Evolutionary conservation across 495 filamentous ascomycete species (phyloP).

Genomic region (Gamarada debralockiae): DNA sequence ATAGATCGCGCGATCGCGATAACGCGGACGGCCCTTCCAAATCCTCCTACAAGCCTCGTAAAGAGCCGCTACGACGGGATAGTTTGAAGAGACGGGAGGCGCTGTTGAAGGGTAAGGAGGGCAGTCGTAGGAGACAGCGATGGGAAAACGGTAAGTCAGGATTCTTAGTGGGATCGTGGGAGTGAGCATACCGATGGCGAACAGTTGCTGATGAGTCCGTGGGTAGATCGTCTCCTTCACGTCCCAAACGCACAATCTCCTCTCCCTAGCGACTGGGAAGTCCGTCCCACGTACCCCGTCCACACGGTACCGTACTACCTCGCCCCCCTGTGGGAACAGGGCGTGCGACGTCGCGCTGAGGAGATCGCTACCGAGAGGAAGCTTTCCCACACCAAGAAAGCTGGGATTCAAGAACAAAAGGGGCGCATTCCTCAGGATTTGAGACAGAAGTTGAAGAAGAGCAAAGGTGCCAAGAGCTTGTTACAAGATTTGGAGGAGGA

Average conservation of each 20-base stretch:
- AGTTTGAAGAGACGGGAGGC: conserved; percentile 58
- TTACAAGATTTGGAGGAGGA: conserved; percentile 64
- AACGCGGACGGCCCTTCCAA: conserved; percentile 5
- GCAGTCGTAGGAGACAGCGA: conserved; percentile 77
- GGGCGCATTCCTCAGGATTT: conserved; percentile 58
- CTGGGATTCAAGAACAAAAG: conserved; percentile 34
- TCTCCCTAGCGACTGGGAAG: conserved; percentile 72
- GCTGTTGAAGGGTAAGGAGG: conserved; percentile 86
- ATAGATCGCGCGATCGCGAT: conserved; percentile 13
- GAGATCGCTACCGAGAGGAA: conserved; percentile 30
- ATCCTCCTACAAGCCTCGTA: conserved; percentile 13
- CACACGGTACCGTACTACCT: conserved; percentile 84
- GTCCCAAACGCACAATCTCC: conserved; percentile 87
- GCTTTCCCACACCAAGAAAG: conserved; percentile 31
- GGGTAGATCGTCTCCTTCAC: conserved; percentile 72
- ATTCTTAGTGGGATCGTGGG: not conserved
- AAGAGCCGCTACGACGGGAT: conserved; percentile 33
- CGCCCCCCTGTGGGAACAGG: conserved; percentile 80
- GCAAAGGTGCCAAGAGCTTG: conserved; percentile 62
- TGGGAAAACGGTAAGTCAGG: conserved; percentile 85
- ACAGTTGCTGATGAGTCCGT: not conserved
- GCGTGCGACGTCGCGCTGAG: conserved; percentile 49
- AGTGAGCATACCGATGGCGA: not conserved
- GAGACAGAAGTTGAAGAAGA: conserved; percentile 62
- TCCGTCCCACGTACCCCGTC: conserved; percentile 72